These are phyloP conservation scores for Candida morakotiae DNA, from an alignment of 805 yeast genomes.

Conservation along the genomic window DNA sequence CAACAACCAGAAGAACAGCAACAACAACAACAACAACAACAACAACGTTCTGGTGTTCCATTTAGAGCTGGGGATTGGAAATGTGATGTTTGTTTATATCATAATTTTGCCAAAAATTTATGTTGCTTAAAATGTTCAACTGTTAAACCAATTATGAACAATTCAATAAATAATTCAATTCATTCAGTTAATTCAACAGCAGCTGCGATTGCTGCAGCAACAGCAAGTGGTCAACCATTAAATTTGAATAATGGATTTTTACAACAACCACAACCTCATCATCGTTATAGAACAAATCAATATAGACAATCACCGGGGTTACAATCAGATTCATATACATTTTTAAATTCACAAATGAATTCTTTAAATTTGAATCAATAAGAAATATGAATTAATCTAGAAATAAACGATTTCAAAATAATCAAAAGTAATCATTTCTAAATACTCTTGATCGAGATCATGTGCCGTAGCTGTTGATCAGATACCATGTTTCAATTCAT, in stretches of 20 bases:
- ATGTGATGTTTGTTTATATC: constrained; percentile 82
- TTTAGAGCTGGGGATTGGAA: constrained; percentile 98
- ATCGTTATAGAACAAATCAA: too few species aligned
- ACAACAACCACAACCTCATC: constrained; percentile 27
- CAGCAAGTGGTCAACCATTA: constrained; percentile 44
- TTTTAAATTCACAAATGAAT: constrained; percentile 29
- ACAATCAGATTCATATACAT: constrained; percentile 12
- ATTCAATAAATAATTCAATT: constrained; percentile 13
- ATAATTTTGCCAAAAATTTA: constrained; percentile 87
- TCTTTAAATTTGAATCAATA: constrained; percentile 27
- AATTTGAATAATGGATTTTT: constrained; percentile 27
- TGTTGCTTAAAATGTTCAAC: constrained; percentile 87
- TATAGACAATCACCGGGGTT: constrained; percentile 24
- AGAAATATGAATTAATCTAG: too few species aligned
- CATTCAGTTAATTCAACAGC: constrained; percentile 40
- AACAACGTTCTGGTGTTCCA: constrained; percentile 57
- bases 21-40: constrained; percentile 2
- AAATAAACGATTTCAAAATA: too few species aligned
- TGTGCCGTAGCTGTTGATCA: too few species aligned
- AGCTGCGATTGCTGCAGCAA: constrained; percentile 45
- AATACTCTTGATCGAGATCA: too few species aligned
- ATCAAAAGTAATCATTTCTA: too few species aligned
- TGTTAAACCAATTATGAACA: constrained; percentile 40
- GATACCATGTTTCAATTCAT: too few species aligned
- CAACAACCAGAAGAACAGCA: background rate